These are phyloP conservation scores for Rubia tinctorum DNA, from an alignment of 305 asterid genomes.

Conservation along the genomic window DNA sequence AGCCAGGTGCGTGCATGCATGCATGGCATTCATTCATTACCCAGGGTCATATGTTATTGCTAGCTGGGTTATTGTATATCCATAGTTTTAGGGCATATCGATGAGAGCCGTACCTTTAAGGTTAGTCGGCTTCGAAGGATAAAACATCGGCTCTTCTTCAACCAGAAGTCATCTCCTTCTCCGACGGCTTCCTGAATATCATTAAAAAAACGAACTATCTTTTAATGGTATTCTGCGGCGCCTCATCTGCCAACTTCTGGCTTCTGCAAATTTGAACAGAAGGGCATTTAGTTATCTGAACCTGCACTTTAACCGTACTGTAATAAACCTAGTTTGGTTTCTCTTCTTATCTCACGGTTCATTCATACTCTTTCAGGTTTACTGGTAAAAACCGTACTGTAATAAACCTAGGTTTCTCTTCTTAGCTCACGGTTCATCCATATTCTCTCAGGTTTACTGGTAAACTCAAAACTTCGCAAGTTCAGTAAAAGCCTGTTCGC, in stretches of 20 bases:
- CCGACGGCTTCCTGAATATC: not conserved
- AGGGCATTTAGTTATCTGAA: slow-evolving; percentile 12
- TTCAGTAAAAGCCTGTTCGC: not conserved
- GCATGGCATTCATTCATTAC: no score
- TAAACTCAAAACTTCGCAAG: no score
- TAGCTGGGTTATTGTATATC: no score
- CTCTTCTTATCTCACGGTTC: not conserved
- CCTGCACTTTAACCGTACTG: not conserved
- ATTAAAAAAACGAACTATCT: slow-evolving; percentile 1
- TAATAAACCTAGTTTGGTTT: not conserved
- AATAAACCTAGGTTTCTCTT: no score
- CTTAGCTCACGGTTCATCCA: no score
- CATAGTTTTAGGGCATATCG: not conserved
- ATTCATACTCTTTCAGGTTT: no score
- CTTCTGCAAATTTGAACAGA: slow-evolving; percentile 41
- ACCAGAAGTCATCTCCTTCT: not conserved
- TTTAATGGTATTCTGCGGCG: not conserved
- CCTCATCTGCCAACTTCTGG: not conserved
- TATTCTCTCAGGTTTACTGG: no score
- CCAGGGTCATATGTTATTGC: no score
- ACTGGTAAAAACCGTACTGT: no score
- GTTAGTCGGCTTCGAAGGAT: not conserved
- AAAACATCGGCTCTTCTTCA: not conserved
- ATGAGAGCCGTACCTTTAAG: not conserved
- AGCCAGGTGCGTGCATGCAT: no score